These are phyloP conservation scores for Parastagonospora nodorum DNA, from an alignment of 2,329 filamentous ascomycete genomes.

Conservation along the genomic window DNA sequence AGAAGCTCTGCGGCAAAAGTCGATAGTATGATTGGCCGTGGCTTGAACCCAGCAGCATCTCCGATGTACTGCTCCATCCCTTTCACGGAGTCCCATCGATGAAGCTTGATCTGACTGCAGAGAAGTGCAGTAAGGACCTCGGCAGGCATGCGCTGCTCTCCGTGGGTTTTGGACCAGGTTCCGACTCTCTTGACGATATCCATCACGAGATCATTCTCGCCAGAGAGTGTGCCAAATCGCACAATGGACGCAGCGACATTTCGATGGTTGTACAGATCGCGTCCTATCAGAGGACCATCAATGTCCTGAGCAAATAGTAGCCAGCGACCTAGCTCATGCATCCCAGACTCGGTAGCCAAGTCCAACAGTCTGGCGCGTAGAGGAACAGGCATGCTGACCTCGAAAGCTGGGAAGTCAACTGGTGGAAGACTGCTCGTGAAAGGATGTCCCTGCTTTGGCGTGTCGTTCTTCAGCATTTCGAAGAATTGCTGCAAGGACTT, in stretches of 20 bases:
- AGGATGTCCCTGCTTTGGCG: conserved; percentile 22
- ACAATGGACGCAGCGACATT: conserved; percentile 59
- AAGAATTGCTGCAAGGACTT: conserved; percentile 52
- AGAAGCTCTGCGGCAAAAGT: conserved; percentile 37
- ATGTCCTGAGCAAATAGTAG: conserved; percentile 58
- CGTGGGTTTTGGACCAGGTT: conserved; percentile 18
- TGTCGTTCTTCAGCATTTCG: conserved; percentile 27
- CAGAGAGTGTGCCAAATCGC: conserved; percentile 58
- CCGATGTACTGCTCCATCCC: conserved; percentile 44
- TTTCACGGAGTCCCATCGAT: conserved; percentile 48
- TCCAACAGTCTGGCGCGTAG: conserved; percentile 59
- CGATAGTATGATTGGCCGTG: conserved; percentile 35
- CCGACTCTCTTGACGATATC: conserved; percentile 33
- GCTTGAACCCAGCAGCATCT: conserved; percentile 29
- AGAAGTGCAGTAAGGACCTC: conserved; percentile 47
- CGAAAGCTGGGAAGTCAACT: conserved; percentile 53
- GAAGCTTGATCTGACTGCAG: conserved; percentile 49
- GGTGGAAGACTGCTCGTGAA: conserved; percentile 34
- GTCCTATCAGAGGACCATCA: conserved; percentile 59
- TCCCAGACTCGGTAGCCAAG: conserved; percentile 52
- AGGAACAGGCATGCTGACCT: conserved; percentile 52
- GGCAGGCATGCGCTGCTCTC: conserved; percentile 37
- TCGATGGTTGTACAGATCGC: conserved; percentile 52
- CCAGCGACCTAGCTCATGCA: conserved; percentile 58
- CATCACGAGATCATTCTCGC: conserved; percentile 48